Evolutionary conservation across 169 alveolate genomes (phyloP), one percentile per base, ranked within the genome.

Genomic region (Cryptosporidium xiaoi): DNA sequence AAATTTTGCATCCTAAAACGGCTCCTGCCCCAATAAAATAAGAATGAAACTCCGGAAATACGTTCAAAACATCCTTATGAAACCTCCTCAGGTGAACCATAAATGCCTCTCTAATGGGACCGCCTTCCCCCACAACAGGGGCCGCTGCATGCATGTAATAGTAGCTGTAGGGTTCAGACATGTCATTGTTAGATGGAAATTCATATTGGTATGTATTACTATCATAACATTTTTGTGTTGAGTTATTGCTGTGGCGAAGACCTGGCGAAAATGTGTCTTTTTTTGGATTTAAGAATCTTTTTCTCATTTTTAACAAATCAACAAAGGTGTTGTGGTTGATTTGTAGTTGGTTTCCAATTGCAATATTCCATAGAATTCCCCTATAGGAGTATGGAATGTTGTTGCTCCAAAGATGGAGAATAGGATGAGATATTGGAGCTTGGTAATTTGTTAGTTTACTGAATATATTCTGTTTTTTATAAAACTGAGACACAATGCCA

Each of bases 11-110:
- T 20, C 87, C 87, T 12, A 77, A 33, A 7, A 77, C 71, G 8
- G 87, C 71, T 36, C 87, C 87, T 2, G 71, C 87, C 10, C 87
- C 87, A 36, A 62, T 60, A 27, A 60, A 77, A n/a, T 56, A 34
- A 10, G 69, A 60, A n/a, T 77, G 87, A 44, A 77, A 53, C 8
- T 56, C 69, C 0, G 87, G 71, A 60, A 77, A 77, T 2, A 77
- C 87, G 50, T 77, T 77, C 3, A 18, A 24, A 34, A 77, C 48
- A 29, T 77, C 87, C 56, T n/a, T 77, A 44, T 77, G 87, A 50
- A 77, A 77, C 10, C 87, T 77, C 36, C 64, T 77, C 12, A 77
- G 64, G 50, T 77, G 87, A 1, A 77, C 64, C 31, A 60, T 40
- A 60, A 77, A 77, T 15, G 77, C 69, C 31, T 56, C 87, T 60